phyloP scores from a whole-genome alignment of 1,284 basidiomycete genomes.

The Trichosporon sp. region DNA sequence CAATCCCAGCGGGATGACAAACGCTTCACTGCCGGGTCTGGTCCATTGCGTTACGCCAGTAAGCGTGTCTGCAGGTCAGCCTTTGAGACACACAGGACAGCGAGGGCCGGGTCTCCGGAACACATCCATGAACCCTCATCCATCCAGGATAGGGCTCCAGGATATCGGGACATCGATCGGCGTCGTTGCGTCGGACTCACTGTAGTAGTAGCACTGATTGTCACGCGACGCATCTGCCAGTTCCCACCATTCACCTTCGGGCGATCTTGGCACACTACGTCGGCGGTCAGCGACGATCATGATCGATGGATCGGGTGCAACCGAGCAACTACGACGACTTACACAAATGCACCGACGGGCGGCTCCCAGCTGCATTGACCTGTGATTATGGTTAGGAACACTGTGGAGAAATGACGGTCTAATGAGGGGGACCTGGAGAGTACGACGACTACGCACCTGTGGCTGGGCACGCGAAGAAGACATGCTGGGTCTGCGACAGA shows the following conservation, averaged over 20 bases:
- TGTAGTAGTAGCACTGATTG: conserved; percentile 87
- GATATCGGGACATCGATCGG: not conserved
- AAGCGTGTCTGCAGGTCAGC: conserved; percentile 62
- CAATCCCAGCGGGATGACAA: conserved; percentile 85
- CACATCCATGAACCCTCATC: not conserved
- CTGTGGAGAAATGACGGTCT: conserved; percentile 11
- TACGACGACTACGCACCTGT: conserved; percentile 36
- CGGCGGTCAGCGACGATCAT: conserved; percentile 19
- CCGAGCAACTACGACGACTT: conserved; percentile 45
- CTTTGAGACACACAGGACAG: not conserved
- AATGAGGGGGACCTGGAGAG: not conserved
- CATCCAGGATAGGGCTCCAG: not conserved
- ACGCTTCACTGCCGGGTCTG: conserved; percentile 67
- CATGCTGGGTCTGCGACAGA: conserved; percentile 66
- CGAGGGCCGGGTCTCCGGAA: not conserved
- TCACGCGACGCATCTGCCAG: conserved; percentile 75
- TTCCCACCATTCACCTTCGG: conserved; percentile 94
- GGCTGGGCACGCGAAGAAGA: conserved; percentile 89
- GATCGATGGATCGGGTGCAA: conserved; percentile 7
- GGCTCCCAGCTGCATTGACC: conserved; percentile 91
- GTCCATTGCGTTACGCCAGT: conserved; percentile 87
- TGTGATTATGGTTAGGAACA: conserved; percentile 53
- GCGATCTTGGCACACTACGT: conserved; percentile 72
- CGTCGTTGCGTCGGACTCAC: conserved; percentile 48
- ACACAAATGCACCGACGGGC: conserved; percentile 86